These are phyloP conservation scores for Phytophthora sansomeana DNA, from an alignment of 352 stramenopile genomes.

Conservation along the genomic window DNA sequence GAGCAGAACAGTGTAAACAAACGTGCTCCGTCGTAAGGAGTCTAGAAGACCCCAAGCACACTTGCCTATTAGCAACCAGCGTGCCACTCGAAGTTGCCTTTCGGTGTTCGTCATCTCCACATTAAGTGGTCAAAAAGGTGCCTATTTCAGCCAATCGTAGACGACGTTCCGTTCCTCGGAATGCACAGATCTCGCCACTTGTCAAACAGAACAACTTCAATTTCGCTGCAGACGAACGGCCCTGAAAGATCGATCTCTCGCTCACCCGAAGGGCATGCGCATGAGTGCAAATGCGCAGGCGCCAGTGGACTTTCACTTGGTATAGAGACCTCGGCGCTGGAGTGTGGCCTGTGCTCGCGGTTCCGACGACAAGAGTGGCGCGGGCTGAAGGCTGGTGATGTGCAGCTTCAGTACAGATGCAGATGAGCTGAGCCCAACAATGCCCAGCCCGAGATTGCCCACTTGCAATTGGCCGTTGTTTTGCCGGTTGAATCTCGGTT, in stretches of 20 bases:
- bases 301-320: background rate
- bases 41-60: too few species aligned
- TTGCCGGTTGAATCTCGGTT: slow-evolving; percentile 31
- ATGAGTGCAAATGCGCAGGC: slow-evolving; percentile 20
- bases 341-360: slow-evolving; percentile 3
- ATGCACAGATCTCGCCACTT: slow-evolving; percentile 15
- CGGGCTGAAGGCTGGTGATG: slow-evolving; percentile 25
- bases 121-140: background rate
- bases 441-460: too few species aligned
- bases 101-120: slow-evolving; percentile 17
- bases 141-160: background rate
- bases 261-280: background rate
- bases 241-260: slow-evolving; percentile 1
- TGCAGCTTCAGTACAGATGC: slow-evolving; percentile 27
- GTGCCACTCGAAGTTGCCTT: too few species aligned
- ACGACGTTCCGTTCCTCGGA: slow-evolving; percentile 7
- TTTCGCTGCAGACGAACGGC: too few species aligned
- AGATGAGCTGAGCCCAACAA: slow-evolving; percentile 24
- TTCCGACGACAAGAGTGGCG: background rate
- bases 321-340: slow-evolving; percentile 14
- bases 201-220: slow-evolving; percentile 34
- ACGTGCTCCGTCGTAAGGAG: slow-evolving; percentile 1
- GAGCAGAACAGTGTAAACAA: too few species aligned
- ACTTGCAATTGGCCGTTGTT: too few species aligned
- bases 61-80: too few species aligned